These are phyloP conservation scores for Rehmannia glutinosa DNA, from an alignment of 257 asterid species.

Conservation along the genomic window DNA sequence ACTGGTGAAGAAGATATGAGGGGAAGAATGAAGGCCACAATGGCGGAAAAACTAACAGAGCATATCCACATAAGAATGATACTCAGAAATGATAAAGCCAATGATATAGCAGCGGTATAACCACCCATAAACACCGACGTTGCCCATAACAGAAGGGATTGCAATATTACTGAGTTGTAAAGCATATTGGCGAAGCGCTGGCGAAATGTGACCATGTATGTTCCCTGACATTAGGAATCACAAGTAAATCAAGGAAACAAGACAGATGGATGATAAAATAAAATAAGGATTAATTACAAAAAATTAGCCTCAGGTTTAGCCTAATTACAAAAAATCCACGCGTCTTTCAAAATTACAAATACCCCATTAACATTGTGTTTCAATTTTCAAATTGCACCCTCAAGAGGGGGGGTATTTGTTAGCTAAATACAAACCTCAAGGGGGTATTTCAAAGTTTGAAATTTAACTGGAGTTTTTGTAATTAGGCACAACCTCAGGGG, in stretches of 20 bases:
- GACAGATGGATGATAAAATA: neutral
- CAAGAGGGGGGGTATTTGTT: neutral
- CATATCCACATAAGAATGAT: conserved; percentile 79
- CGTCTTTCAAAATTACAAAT: neutral
- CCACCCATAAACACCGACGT: conserved; percentile 78
- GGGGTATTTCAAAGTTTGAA: neutral
- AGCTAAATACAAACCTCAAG: neutral
- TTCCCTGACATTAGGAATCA: conserved; percentile 55
- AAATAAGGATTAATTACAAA: neutral
- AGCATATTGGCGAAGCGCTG: conserved; percentile 73
- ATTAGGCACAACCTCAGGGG: neutral
- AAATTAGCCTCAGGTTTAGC: neutral
- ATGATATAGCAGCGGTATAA: conserved; percentile 52
- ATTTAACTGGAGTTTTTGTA: neutral
- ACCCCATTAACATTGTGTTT: neutral
- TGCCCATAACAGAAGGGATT: conserved; percentile 73
- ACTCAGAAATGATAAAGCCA: conserved; percentile 59
- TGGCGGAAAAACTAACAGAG: conserved; percentile 48
- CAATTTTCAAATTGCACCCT: neutral
- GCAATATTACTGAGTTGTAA: conserved; percentile 77
- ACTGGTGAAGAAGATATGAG: conserved; percentile 64
- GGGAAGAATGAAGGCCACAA: conserved; percentile 63
- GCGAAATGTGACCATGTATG: conserved; percentile 69
- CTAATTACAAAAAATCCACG: neutral
- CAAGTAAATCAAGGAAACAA: neutral